phyloP scores from a whole-genome alignment of 352 stramenopile species.

The Pythium guiyangense region DNA sequence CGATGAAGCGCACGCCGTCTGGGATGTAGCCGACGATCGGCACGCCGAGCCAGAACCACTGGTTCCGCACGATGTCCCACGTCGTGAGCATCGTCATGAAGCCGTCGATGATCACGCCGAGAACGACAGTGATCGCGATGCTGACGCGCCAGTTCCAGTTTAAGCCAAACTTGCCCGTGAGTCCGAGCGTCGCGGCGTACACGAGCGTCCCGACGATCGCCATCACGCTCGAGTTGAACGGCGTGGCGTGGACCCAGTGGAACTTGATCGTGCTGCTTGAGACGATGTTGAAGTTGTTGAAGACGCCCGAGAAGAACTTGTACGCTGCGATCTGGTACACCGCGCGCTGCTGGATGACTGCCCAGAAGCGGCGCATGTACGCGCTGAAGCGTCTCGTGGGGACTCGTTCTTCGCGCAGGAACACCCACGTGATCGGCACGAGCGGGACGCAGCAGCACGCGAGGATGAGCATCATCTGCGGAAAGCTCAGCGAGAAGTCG shows the following conservation, averaged over 20 bases:
- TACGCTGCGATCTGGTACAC: constrained; percentile 60
- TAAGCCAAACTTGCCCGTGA: constrained; percentile 40
- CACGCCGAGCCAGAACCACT: constrained; percentile 62
- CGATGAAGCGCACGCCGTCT: constrained; percentile 51
- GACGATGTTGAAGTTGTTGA: constrained; percentile 57
- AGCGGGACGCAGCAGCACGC: constrained; percentile 31
- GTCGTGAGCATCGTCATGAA: constrained; percentile 49
- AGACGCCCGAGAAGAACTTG: constrained; percentile 56
- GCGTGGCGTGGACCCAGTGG: constrained; percentile 48
- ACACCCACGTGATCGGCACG: constrained; percentile 18
- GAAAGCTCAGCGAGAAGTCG: constrained; percentile 45
- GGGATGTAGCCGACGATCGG: constrained; percentile 46
- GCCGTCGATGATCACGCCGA: constrained; percentile 21
- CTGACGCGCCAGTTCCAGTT: constrained; percentile 58
- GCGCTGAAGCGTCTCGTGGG: constrained; percentile 1
- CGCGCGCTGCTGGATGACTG: constrained; percentile 36
- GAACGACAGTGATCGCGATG: constrained; percentile 30
- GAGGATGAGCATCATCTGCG: constrained; percentile 42
- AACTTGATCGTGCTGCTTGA: constrained; percentile 41
- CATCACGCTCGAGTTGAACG: constrained; percentile 53
- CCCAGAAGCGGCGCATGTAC: constrained; percentile 45
- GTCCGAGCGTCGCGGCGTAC: constrained; percentile 29
- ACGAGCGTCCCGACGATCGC: constrained; percentile 41
- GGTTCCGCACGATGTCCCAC: constrained; percentile 53
- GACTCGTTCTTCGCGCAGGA: constrained; percentile 5